Conservation (phyloP, 1,284 basidiomycete genomes). For the Sutorius eximius region DNA sequence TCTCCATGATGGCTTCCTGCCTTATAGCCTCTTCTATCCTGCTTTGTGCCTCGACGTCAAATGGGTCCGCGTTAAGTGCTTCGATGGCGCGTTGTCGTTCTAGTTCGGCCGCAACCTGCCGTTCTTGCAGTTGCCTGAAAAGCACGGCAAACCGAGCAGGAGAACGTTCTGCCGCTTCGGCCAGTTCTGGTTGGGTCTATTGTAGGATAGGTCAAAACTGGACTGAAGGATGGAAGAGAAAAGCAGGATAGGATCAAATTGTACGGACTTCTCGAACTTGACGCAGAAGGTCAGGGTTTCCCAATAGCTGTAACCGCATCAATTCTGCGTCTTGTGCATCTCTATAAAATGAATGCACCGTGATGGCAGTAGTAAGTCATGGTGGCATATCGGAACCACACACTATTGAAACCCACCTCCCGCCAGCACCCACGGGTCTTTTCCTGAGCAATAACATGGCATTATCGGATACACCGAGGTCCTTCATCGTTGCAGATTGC, state of each 20-base stretch:
- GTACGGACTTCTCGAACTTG: constrained; percentile 66
- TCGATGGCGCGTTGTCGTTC: constrained; percentile 65
- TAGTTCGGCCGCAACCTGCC: constrained; percentile 53
- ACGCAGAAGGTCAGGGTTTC: constrained; percentile 78
- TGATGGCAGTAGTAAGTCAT: background rate
- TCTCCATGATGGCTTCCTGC: constrained; percentile 88
- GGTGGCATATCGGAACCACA: background rate
- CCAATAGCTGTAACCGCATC: constrained; percentile 85
- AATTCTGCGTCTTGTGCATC: constrained; percentile 80
- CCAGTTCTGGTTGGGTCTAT: constrained; percentile 84
- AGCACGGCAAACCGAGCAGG: constrained; percentile 76
- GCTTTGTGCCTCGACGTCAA: constrained; percentile 87
- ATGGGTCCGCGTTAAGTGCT: constrained; percentile 81
- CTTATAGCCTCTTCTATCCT: constrained; percentile 94
- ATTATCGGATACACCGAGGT: constrained; percentile 59
- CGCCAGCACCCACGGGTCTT: constrained; percentile 55
- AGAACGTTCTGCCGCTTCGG: constrained; percentile 65
- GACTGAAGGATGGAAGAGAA: background rate
- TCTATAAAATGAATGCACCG: constrained; percentile 34
- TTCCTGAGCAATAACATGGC: constrained; percentile 69
- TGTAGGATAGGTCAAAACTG: constrained; percentile 12
- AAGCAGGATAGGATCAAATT: background rate
- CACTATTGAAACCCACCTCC: constrained; percentile 46
- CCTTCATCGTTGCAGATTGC: constrained; percentile 64
- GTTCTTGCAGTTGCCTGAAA: constrained; percentile 61